Percentiles rank a stretch among this genome's conserved stretches.
phyloP scores from a whole-genome alignment of 306 rosid genomes.

The Vigna nakashimae region DNA sequence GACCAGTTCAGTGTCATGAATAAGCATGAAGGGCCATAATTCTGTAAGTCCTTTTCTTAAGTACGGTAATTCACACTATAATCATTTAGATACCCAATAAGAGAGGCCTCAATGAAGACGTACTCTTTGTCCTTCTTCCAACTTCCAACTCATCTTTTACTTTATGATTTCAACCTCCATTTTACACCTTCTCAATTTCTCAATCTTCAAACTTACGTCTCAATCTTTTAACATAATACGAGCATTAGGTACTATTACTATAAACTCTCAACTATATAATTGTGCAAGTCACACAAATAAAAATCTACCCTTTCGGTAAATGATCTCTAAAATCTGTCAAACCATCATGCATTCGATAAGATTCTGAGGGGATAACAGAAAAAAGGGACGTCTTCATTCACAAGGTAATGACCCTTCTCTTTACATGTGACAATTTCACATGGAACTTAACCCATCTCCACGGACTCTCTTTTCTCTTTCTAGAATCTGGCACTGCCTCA shows the following conservation, averaged over 20 bases:
- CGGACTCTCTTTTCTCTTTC: constrained; percentile 45
- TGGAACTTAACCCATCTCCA: constrained; percentile 51
- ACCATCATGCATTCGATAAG: constrained; percentile 46
- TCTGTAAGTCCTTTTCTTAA: constrained; percentile 50
- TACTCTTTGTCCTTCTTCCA: constrained; percentile 39
- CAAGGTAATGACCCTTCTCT: constrained; percentile 50
- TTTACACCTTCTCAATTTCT: neutral
- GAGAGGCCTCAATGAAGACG: constrained; percentile 39
- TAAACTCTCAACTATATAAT: no score
- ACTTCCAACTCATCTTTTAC: constrained; percentile 39
- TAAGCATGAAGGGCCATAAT: constrained; percentile 33
- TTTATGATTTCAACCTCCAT: neutral
- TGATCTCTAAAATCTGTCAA: neutral
- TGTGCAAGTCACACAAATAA: neutral
- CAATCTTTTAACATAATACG: no score
- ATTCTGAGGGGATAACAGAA: constrained; percentile 59
- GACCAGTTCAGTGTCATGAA: constrained; percentile 38
- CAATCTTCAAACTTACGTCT: no score
- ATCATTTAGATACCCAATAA: constrained; percentile 51
- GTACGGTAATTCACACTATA: constrained; percentile 41
- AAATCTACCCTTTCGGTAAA: neutral
- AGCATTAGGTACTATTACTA: no score
- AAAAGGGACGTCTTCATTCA: constrained; percentile 55
- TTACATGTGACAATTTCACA: constrained; percentile 60
- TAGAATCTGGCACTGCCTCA: constrained; percentile 18